Percentiles rank a stretch among this genome's conserved stretches.
Conservation (phyloP, 2,329 filamentous ascomycete species). For the Penicillium oxalicum region DNA sequence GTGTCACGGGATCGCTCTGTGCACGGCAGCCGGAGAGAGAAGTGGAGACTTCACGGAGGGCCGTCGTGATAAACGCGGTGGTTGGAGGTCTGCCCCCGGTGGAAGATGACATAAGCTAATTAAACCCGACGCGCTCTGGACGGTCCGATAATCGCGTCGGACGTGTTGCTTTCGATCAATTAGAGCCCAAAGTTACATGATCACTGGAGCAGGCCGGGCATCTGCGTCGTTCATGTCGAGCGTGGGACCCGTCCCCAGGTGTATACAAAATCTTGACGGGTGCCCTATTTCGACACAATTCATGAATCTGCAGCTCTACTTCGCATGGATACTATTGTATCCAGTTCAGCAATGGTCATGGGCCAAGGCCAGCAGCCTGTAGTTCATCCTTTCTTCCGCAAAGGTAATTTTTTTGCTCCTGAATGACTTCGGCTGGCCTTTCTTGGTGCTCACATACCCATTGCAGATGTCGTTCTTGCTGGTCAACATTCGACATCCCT, state of each 20-base stretch:
- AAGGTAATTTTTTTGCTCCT: constrained; percentile 26
- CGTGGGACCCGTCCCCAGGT: constrained; percentile 1
- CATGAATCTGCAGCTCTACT: constrained; percentile 20
- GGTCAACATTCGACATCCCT: constrained; percentile 4
- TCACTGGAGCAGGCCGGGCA: neutral
- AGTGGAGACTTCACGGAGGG: too few species aligned
- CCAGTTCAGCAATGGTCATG: constrained; percentile 32
- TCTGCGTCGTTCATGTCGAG: neutral
- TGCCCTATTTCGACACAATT: neutral
- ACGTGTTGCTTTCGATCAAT: constrained; percentile 10
- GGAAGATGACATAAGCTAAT: constrained; percentile 16
- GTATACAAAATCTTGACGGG: neutral
- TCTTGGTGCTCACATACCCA: neutral
- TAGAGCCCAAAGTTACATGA: constrained; percentile 3
- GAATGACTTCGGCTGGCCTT: neutral
- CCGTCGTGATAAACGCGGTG: too few species aligned
- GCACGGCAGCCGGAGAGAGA: too few species aligned
- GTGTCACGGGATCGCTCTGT: neutral
- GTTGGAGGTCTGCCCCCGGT: neutral
- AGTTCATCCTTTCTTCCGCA: constrained; percentile 39
- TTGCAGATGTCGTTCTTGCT: constrained; percentile 16
- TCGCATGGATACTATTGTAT: constrained; percentile 22
- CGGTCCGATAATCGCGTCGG: constrained; percentile 10
- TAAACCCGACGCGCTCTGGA: constrained; percentile 16
- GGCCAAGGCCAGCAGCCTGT: constrained; percentile 33